Evolutionary conservation across 2,329 filamentous ascomycete genomes (phyloP).

Genomic region (Alternaria conjuncta): DNA sequence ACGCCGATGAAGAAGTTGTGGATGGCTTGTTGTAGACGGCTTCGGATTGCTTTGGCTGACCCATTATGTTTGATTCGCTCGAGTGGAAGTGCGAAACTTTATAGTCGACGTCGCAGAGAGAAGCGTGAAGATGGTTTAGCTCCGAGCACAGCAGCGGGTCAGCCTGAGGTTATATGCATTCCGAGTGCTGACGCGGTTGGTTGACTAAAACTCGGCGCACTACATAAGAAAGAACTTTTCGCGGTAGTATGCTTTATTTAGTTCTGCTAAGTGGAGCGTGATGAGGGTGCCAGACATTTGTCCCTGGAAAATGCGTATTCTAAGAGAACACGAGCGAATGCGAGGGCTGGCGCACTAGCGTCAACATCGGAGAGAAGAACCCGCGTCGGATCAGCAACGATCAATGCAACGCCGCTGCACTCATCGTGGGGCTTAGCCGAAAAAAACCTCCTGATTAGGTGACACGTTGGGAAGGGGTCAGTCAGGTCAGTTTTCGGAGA

Average conservation of each 20-base stretch:
- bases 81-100: accelerated
- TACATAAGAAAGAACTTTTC: background rate
- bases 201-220: background rate
- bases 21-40: background rate
- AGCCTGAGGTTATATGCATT: background rate
- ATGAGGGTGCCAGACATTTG: background rate
- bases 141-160: background rate
- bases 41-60: background rate
- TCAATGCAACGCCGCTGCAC: background rate
- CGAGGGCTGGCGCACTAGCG: background rate
- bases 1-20: background rate
- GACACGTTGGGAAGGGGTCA: background rate
- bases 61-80: background rate
- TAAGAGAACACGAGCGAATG: background rate
- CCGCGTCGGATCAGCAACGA: background rate
- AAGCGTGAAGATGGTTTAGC: background rate
- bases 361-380: background rate
- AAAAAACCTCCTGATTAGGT: background rate
- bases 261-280: background rate
- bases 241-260: background rate
- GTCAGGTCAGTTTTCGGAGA: background rate
- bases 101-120: background rate
- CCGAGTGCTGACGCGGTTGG: background rate
- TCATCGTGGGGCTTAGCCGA: background rate
- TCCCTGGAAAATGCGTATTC: background rate